Base-by-base conservation (phyloP, 164 flowering plant genomes). In the Protea cynaroides region DNA sequence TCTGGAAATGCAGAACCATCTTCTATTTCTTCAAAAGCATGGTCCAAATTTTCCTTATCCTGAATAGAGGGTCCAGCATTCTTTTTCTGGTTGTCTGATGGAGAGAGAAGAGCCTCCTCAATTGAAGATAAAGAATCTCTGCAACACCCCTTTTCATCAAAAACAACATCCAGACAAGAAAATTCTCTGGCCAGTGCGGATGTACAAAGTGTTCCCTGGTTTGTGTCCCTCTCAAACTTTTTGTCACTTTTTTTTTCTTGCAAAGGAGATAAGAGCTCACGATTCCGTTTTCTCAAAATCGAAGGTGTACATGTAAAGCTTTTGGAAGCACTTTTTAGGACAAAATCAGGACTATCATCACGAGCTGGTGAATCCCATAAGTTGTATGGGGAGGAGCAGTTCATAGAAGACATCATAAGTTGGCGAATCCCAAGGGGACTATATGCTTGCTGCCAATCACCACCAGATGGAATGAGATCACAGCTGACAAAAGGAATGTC, bases 361-460 rank as follows among this genome's bases (percentile, higher is more conserved):
- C 76, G 80, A 25, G 83, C 66, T 55, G 94, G 96, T 63, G 99
- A 87, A 71, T 86, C 97, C 88, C 94, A 92, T 62, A 88, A 66
- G 66, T 82, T 83, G 66, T 78, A 85, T 43, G 98, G 96, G 50
- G 89, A 76, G 25, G 84, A 73, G 65, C 83, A 83, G 72, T 85
- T 82, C 77, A 78, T 69, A 11, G 88, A 84, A 65, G 91, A 77
- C 83, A 88, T 88, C 90, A 84, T 84, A 54, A 84, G 73, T 69
- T 87, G 97, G 50, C 98, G 93, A 52, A 90, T 86, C 17, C 99
- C 99, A 66, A 95, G 87, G 23, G 99, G 99, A 76, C 99, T 95
- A 64, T 79, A 95, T 61, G 89, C 99, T 70, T 85, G 92, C 63
- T 75, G 95, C 76, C 69, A 70, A 58, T 89, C 97, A 72, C 74